A percentile compares a stretch with the other conserved stretches of the same genome.
phyloP scores from a whole-genome alignment of 352 stramenopile species.

The Globisporangium abappressorium region DNA sequence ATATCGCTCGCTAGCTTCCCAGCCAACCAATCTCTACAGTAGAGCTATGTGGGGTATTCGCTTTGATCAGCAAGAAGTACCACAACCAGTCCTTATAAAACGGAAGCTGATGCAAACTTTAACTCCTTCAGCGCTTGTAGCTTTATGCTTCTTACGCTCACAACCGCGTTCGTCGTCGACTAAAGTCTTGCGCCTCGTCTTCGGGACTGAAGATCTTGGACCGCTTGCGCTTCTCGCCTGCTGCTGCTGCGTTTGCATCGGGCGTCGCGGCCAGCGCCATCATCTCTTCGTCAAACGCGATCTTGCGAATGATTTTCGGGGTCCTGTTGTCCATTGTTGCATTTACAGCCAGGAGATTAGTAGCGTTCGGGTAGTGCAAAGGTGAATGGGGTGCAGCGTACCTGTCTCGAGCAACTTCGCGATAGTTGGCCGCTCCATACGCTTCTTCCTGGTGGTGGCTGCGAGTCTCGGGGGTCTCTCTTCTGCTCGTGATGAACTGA shows the following conservation, averaged over 20 bases:
- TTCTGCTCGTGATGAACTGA: constrained; percentile 6
- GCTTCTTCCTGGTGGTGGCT: not conserved
- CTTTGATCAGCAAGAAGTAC: too few relatives aligned
- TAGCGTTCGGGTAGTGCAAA: not conserved
- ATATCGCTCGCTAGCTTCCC: too few relatives aligned
- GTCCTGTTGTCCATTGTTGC: constrained; percentile 18
- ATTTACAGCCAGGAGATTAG: not conserved
- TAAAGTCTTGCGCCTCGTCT: constrained; percentile 24
- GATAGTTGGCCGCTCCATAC: constrained; percentile 8
- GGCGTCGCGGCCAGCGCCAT: constrained; percentile 30
- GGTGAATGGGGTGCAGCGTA: not conserved
- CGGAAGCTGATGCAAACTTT: too few relatives aligned
- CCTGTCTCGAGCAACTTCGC: constrained; percentile 12
- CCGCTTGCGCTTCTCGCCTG: constrained; percentile 31
- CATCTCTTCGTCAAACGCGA: constrained; percentile 45
- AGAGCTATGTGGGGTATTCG: too few relatives aligned
- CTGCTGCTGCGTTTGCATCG: not conserved
- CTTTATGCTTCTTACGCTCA: not conserved
- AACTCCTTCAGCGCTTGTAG: too few relatives aligned
- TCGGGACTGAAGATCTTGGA: constrained; percentile 30
- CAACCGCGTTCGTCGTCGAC: constrained; percentile 11
- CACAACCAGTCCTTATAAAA: too few relatives aligned
- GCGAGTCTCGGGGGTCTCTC: constrained; percentile 3
- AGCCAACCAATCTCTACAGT: too few relatives aligned
- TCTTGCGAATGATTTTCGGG: constrained; percentile 33